Conservation (phyloP, 805 yeast genomes). For the Saccharomycopsis guyanensis region DNA sequence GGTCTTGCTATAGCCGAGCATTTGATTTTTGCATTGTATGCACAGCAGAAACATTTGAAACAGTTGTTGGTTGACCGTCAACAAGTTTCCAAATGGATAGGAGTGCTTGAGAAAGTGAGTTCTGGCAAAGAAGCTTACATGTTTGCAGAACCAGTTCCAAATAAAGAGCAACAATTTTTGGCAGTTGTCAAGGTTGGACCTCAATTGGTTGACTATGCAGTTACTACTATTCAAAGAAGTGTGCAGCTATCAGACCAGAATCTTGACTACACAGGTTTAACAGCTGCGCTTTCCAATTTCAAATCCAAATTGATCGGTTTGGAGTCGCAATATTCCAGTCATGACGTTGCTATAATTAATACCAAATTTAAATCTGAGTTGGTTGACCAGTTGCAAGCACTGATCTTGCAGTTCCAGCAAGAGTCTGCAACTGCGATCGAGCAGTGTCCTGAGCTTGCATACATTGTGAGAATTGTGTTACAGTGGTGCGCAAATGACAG, state of each 20-base stretch:
- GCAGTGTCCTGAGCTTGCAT: conserved; percentile 1
- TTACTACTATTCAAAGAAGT: conserved; percentile 18
- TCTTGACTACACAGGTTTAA: not conserved
- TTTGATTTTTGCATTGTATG: conserved; percentile 49
- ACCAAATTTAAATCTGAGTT: conserved; percentile 27
- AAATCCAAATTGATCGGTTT: not conserved
- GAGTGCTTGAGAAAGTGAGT: not conserved
- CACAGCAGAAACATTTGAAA: conserved; percentile 41
- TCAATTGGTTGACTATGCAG: conserved; percentile 31
- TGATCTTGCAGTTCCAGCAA: conserved; percentile 28
- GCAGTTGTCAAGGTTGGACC: conserved; percentile 30
- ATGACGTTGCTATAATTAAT: conserved; percentile 26
- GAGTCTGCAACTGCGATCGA: conserved; percentile 34
- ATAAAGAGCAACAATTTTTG: not conserved
- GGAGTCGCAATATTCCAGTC: conserved; percentile 9
- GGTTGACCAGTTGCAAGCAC: not conserved
- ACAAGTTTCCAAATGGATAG: not conserved
- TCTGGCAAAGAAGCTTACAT: not conserved
- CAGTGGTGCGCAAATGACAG: not conserved
- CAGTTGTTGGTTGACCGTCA: conserved; percentile 14
- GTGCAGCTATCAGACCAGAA: not conserved
- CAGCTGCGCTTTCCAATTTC: not conserved
- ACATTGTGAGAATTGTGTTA: conserved; percentile 5
- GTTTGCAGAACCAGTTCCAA: not conserved
- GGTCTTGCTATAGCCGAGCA: conserved; percentile 76